Evolutionary conservation across 1,139 yeast genomes (phyloP).

Genomic region (Kurtzmaniella natalensis): DNA sequence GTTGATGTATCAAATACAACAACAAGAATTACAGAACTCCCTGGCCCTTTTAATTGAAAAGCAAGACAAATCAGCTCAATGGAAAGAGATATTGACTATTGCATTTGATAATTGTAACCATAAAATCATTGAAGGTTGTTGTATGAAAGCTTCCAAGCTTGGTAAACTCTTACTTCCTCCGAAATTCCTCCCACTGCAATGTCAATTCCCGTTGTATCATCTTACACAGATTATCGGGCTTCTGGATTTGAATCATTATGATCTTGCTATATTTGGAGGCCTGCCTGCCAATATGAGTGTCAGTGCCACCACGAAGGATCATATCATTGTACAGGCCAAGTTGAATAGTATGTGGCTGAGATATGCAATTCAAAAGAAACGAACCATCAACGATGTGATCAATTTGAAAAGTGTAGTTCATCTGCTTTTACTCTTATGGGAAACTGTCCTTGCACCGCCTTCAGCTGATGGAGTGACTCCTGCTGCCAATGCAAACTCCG

Average conservation of each 20-base stretch:
- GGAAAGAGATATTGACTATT: conserved; percentile 61
- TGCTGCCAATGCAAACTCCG: conserved; percentile 12
- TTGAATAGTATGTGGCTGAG: conserved; percentile 46
- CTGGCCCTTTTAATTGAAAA: conserved; percentile 8
- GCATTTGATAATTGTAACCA: conserved; percentile 60
- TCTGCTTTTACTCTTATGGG: conserved; percentile 60
- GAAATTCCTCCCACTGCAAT: conserved; percentile 1
- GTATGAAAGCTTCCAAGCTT: background rate
- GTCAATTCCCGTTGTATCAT: conserved; percentile 54
- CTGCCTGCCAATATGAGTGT: conserved; percentile 83
- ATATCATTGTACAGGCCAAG: conserved; percentile 47
- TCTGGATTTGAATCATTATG: conserved; percentile 65
- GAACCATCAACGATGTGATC: conserved; percentile 29
- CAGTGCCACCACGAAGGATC: conserved; percentile 53
- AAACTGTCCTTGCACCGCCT: conserved; percentile 49
- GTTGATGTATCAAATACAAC: conserved; percentile 71
- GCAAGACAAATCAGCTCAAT: conserved; percentile 15
- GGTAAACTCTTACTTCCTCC: background rate
- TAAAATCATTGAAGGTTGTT: conserved; percentile 20
- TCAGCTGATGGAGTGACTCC: conserved; percentile 20
- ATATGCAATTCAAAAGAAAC: conserved; percentile 12
- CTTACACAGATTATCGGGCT: conserved; percentile 67
- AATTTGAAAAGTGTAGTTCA: conserved; percentile 51
- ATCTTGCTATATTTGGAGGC: conserved; percentile 75
- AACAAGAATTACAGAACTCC: conserved; percentile 56